phyloP scores from a whole-genome alignment of 192 early-diverging fungal genomes.

The Backusella macrospora region DNA sequence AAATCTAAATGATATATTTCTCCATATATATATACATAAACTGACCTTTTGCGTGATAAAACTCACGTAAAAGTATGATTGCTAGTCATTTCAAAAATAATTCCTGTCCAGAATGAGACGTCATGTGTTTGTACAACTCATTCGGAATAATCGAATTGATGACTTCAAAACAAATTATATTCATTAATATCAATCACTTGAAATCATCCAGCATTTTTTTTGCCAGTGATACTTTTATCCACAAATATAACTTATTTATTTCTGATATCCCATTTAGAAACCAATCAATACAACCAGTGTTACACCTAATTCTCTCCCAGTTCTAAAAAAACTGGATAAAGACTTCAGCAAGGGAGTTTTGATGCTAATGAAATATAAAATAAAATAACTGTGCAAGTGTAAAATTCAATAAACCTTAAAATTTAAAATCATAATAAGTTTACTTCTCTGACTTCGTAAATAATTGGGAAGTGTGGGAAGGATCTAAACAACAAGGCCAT shows the following conservation, averaged over 20 bases:
- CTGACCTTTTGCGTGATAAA: constrained; percentile 10
- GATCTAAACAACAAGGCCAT: not conserved
- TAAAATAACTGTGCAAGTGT: not conserved
- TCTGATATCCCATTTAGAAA: not conserved
- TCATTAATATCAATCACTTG: not conserved
- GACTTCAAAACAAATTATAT: not conserved
- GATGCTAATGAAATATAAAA: not conserved
- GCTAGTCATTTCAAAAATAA: not conserved
- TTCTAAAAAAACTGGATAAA: not conserved
- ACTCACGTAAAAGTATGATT: not conserved
- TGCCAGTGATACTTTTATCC: not conserved
- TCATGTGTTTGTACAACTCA: not conserved
- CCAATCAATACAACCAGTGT: not conserved
- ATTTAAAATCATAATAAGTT: not conserved
- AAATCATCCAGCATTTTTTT: not conserved
- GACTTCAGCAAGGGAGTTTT: not conserved
- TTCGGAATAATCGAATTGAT: not conserved
- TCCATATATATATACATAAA: not conserved
- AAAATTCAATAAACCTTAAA: constrained; percentile 9
- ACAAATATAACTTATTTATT: not conserved
- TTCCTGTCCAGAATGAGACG: constrained; percentile 1
- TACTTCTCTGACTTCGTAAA: too few relatives aligned
- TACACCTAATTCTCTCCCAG: not conserved
- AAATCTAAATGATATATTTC: not conserved
- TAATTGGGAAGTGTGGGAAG: constrained; percentile 1